These are phyloP conservation scores for Venturia effusa DNA, from an alignment of 2,329 filamentous ascomycete genomes.

Conservation along the genomic window DNA sequence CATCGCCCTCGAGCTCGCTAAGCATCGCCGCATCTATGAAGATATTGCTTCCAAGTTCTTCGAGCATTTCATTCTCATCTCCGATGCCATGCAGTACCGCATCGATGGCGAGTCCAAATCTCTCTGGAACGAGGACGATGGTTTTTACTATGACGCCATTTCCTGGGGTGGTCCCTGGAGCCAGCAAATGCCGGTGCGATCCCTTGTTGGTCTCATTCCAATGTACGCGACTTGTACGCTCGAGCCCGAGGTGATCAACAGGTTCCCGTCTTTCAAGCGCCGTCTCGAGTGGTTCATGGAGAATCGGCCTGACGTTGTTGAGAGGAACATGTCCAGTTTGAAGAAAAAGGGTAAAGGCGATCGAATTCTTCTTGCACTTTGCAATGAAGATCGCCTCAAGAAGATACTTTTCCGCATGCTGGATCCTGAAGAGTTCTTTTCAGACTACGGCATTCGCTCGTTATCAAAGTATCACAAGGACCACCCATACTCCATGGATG, in stretches of 20 bases:
- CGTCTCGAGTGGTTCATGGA: slow-evolving; percentile 89
- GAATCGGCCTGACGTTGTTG: slow-evolving; percentile 74
- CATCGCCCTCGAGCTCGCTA: slow-evolving; percentile 87
- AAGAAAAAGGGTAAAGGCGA: slow-evolving; percentile 82
- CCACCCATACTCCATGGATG: slow-evolving; percentile 87
- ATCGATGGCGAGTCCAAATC: slow-evolving; percentile 62
- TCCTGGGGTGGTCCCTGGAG: slow-evolving; percentile 91
- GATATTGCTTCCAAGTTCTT: slow-evolving; percentile 98
- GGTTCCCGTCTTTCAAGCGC: slow-evolving; percentile 85
- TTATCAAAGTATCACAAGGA: slow-evolving; percentile 87
- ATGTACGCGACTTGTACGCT: slow-evolving; percentile 86
- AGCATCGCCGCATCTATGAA: slow-evolving; percentile 90
- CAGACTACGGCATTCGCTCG: slow-evolving; percentile 80
- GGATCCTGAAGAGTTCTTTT: slow-evolving; percentile 86
- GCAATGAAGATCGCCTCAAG: slow-evolving; percentile 84
- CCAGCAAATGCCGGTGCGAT: slow-evolving; percentile 84
- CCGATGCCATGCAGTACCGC: slow-evolving; percentile 81
- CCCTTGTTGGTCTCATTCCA: slow-evolving; percentile 85
- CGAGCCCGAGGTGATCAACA: slow-evolving; percentile 87
- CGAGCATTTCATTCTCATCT: slow-evolving; percentile 96
- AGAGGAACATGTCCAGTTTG: slow-evolving; percentile 92
- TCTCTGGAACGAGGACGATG: slow-evolving; percentile 91
- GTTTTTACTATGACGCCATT: slow-evolving; percentile 97
- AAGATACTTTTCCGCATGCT: slow-evolving; percentile 88
- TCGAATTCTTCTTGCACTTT: slow-evolving; percentile 75